phyloP scores from a whole-genome alignment of 179 eudicot species.

The Amaranthus tricolor region DNA sequence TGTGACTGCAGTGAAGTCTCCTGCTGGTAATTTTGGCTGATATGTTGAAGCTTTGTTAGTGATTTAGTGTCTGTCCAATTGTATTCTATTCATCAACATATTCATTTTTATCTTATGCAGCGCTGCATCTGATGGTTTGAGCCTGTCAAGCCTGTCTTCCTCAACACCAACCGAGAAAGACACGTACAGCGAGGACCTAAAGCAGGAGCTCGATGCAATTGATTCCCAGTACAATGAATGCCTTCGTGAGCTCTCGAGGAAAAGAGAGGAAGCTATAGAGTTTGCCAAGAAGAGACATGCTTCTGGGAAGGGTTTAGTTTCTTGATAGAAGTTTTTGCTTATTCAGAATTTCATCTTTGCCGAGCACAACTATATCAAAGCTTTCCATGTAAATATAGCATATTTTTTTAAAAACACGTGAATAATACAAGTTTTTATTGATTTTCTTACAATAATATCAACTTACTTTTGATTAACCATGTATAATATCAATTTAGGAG shows the following conservation, averaged over 20 bases:
- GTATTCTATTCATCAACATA: neutral
- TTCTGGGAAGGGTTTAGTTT: slow-evolving; percentile 32
- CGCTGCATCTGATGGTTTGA: slow-evolving; percentile 38
- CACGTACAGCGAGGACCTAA: slow-evolving; percentile 39
- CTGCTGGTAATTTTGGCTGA: slow-evolving; percentile 23
- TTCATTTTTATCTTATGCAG: slow-evolving; percentile 17
- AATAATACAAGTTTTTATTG: too few relatives aligned
- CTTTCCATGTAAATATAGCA: too few relatives aligned
- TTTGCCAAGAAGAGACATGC: slow-evolving; percentile 58
- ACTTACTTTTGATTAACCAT: too few relatives aligned
- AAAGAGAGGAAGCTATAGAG: slow-evolving; percentile 58
- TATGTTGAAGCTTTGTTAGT: neutral
- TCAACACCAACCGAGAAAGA: slow-evolving; percentile 27
- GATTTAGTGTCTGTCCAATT: neutral
- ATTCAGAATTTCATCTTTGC: neutral
- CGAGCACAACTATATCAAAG: too few relatives aligned
- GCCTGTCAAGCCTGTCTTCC: slow-evolving; percentile 33
- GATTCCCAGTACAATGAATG: slow-evolving; percentile 46
- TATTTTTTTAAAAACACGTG: too few relatives aligned
- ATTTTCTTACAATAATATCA: too few relatives aligned
- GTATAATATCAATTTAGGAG: too few relatives aligned
- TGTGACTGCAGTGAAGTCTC: slow-evolving; percentile 20
- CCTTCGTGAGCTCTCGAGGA: slow-evolving; percentile 45
- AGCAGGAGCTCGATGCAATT: slow-evolving; percentile 57
- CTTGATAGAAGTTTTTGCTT: slow-evolving; percentile 24